Conservation (phyloP, 192 early-diverging fungal genomes). For the Umbelopsis sp. region DNA sequence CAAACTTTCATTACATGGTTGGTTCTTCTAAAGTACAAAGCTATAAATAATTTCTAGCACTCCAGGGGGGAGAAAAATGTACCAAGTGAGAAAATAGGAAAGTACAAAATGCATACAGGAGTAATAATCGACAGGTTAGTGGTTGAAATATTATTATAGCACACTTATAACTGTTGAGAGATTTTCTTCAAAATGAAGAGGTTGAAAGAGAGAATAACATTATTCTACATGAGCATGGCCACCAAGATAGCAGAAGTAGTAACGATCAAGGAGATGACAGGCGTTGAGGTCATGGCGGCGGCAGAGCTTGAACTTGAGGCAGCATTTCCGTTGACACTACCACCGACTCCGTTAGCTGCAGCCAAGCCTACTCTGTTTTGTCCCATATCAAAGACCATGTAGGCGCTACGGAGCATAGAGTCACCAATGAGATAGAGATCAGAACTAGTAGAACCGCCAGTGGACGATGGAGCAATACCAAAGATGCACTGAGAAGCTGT, state of each 20-base stretch:
- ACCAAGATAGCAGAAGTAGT: not conserved
- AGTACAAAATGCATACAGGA: too few species aligned
- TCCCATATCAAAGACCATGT: constrained; percentile 42
- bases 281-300: not conserved
- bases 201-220: not conserved
- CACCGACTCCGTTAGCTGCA: constrained; percentile 23
- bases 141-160: too few species aligned
- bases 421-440: constrained; percentile 40
- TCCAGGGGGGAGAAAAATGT: too few species aligned
- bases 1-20: too few species aligned
- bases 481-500: constrained; percentile 25
- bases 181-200: too few species aligned
- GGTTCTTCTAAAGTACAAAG: too few species aligned
- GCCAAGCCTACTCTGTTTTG: constrained; percentile 35
- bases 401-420: constrained; percentile 32
- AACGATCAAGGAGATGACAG: not conserved
- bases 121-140: too few species aligned
- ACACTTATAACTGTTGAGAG: too few species aligned
- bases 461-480: constrained; percentile 30
- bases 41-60: too few species aligned
- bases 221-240: not conserved
- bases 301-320: not conserved
- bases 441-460: constrained; percentile 1
- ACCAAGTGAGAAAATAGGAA: too few species aligned
- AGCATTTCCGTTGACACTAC: constrained; percentile 11